Percentiles rank a stretch among this genome's conserved stretches.
Conservation (phyloP, 257 asterid species). For the Gynochthodes officinalis region DNA sequence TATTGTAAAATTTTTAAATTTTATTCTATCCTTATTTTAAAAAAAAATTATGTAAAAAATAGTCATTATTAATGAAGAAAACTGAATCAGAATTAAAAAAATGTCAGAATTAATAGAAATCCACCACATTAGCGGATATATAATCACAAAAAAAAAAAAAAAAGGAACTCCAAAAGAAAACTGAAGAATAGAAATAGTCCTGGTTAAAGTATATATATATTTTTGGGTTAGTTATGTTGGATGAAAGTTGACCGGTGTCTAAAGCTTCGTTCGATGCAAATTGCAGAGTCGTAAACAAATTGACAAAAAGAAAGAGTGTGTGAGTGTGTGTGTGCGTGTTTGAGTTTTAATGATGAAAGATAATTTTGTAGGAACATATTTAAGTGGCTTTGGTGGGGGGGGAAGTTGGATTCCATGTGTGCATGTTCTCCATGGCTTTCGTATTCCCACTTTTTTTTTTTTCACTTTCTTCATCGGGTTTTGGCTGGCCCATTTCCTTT, state of each 20-base stretch:
- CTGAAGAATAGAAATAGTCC: too few species aligned
- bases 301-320: conserved; percentile 10
- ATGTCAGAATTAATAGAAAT: too few species aligned
- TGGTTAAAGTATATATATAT: too few species aligned
- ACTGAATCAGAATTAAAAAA: too few species aligned
- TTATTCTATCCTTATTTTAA: too few species aligned
- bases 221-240: too few species aligned
- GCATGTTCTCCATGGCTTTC: conserved; percentile 19
- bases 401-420: conserved; percentile 28
- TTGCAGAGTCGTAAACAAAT: conserved; percentile 11
- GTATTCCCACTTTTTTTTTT: neutral
- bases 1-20: too few species aligned
- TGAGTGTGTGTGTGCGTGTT: conserved; percentile 15
- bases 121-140: too few species aligned
- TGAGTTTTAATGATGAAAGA: conserved; percentile 24
- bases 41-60: too few species aligned
- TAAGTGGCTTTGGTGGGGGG: conserved; percentile 16
- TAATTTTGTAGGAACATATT: neutral
- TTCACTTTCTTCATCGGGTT: conserved; percentile 12
- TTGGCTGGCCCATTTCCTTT: conserved; percentile 29
- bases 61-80: too few species aligned
- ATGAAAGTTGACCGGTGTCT: conserved; percentile 24
- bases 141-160: too few species aligned
- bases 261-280: conserved; percentile 4
- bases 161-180: too few species aligned